phyloP scores from a whole-genome alignment of 805 yeast genomes.

The Hanseniaspora meyeri region DNA sequence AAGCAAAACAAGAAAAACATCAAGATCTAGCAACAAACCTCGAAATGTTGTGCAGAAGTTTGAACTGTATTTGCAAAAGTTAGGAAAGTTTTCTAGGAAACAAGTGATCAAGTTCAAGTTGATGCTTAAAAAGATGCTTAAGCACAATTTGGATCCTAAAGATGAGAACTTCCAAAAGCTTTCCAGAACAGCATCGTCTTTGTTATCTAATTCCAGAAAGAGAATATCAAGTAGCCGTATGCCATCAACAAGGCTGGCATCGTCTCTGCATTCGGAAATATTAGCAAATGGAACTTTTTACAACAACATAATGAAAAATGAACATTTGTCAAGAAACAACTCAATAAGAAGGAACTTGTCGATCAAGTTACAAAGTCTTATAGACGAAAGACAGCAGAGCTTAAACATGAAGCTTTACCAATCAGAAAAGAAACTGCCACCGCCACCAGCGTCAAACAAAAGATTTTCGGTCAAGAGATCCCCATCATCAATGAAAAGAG shows the following conservation, averaged over 20 bases:
- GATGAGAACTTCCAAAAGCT: background rate
- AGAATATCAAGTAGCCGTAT: background rate
- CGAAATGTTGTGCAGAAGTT: background rate
- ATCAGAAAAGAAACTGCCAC: conserved; percentile 19
- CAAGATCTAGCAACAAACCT: background rate
- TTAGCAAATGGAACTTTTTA: conserved; percentile 10
- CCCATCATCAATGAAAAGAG: conserved; percentile 28
- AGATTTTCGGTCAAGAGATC: conserved; percentile 27
- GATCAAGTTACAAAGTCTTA: background rate
- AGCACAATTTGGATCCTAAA: background rate
- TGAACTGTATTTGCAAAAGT: background rate
- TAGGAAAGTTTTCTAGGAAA: conserved; percentile 5
- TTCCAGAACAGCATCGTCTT: conserved; percentile 1
- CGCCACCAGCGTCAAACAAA: conserved; percentile 16
- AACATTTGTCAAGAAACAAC: background rate
- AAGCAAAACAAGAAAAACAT: background rate
- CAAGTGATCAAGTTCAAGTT: conserved; percentile 3
- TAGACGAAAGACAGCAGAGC: conserved; percentile 2
- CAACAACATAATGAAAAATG: conserved; percentile 6
- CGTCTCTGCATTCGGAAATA: conserved; percentile 4
- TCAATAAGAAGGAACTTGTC: conserved; percentile 10
- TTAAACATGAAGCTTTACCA: background rate
- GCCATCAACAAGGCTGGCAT: conserved; percentile 5
- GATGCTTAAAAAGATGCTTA: background rate
- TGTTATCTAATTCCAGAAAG: background rate